Evolutionary conservation across 1,284 basidiomycete genomes (phyloP), one percentile per base, ranked within the genome.

Genomic region (Sutorius eximius): DNA sequence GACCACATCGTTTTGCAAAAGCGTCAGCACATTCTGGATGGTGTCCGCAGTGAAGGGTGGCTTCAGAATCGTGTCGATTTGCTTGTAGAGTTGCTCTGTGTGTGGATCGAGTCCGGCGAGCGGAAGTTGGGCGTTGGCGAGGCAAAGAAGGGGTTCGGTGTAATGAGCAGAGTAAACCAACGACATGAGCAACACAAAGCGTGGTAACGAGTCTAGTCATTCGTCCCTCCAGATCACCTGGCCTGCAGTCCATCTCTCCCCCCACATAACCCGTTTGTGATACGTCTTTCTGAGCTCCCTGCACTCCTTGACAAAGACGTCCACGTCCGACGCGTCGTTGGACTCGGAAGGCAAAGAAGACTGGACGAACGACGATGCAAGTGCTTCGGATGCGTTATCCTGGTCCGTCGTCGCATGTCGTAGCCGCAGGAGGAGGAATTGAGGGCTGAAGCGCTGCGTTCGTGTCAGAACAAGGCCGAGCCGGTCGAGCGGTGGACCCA

Each of bases 191-290:
- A 46, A 3, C 36, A 54, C n/a, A 46, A 3, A 41, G 15, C 11
- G 51, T 56, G 29, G 52, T 52, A 48, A 9, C 7, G 36, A 59
- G 46, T 27, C 38, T 30, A 20, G 15, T 68, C 61, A 82, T 60
- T 84, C 82, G 57, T 86, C 85, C 54, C 78, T 71, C 93, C 93
- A 96, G 27, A 82, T 81, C 5, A 96, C 93, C 61, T 92, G 86
- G 2, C 91, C 91, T 30, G 83, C 79, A 1, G 84, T 77, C 91
- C 93, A 95, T 62, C 89, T 80, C 65, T 94, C 90, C 18, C 86
- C 83, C 89, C 91, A 95, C 69, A 95, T 87, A 4, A 86, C 85
- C 29, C 94, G 80, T 70, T 95, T 95, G 71, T 97, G 94, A 71
- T 94, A 96, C 16, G 82, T 78, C 74, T 92, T 94, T 61, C 94